Conservation (phyloP, 73 alveolate genomes). For the Uronychia binucleata region DNA sequence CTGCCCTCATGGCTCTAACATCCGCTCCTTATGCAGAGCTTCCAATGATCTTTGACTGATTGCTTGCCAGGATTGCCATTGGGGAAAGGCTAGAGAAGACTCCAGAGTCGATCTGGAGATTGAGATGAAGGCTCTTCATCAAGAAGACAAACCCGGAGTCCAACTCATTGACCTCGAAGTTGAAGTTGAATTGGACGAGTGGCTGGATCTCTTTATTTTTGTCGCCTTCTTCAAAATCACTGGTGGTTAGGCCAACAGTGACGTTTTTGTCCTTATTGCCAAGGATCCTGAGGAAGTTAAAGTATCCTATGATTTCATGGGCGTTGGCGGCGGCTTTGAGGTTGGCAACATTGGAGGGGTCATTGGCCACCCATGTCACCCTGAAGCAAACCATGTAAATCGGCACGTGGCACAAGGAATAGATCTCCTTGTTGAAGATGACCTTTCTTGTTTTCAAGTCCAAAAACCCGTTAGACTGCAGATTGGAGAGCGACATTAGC, state of each 20-base stretch:
- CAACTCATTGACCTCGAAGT: neutral
- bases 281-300: neutral
- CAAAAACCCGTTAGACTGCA: constrained; percentile 11
- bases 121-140: neutral
- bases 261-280: neutral
- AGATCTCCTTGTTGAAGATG: constrained; percentile 30
- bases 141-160: neutral
- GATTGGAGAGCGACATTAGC: constrained; percentile 3
- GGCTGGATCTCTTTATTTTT: neutral
- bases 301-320: neutral
- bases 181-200: neutral
- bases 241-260: neutral
- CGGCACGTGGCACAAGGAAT: constrained; percentile 21
- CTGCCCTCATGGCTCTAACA: neutral
- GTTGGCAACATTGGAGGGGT: neutral
- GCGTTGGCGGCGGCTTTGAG: constrained; percentile 10
- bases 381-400: constrained; percentile 19
- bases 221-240: neutral
- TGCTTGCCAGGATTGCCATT: too few relatives aligned
- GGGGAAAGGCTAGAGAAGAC: neutral
- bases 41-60: too few relatives aligned
- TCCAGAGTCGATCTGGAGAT: neutral
- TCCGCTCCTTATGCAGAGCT: neutral
- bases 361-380: neutral
- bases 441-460: constrained; percentile 7